Base-by-base conservation (phyloP, 148 eudicot genomes). In the Nepenthes mirabilis region DNA sequence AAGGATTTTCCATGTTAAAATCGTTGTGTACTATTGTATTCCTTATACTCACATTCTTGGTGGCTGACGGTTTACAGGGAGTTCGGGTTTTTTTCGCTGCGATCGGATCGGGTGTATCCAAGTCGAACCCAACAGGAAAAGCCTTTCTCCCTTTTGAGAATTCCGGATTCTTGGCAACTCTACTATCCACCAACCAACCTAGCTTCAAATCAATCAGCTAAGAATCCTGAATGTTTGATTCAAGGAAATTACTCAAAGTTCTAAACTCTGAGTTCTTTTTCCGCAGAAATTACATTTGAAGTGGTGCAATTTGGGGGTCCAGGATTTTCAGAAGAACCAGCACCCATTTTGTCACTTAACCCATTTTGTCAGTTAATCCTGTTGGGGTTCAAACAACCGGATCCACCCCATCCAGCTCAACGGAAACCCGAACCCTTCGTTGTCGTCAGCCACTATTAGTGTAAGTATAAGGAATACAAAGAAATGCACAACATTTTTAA, bases 151-250 rank as follows among this genome's bases (percentile, higher is more conserved):
- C 47, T 58, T 66, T 70, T 23, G 71, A 70, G 68, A 70, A 37
- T 61, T 55, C 51, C 34, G 36, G 2, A 61, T 68, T 37, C 34
- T 53, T 33, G 7, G 8, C 50, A 58, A 63, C 64, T 63, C 58
- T 64, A 8, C 47, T 56, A 72, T 65, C 79, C 72, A 69, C 58
- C 58, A 77, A 61, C 32, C 83, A 76, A 64, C 88, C 85, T 58
- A 83, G 63, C 58, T 87, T 83, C 80, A 79, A 66, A 64, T 87
- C 87, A 67, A 86, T 63, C 12, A 67, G 58, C 2, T 74, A 58
- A 5, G 72, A 75, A 55, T 78, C 90, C 47, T 60, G 70, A 47
- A 67, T 56, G 57, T 67, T 75, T 33, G 81, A 77, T 43, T 79
- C 82, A 53, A 75, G 8, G 40, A 48, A 62, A 34, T 40, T 33